These are phyloP conservation scores for Cladosporium sp. DNA, from an alignment of 2,329 filamentous ascomycete genomes.

Conservation along the genomic window DNA sequence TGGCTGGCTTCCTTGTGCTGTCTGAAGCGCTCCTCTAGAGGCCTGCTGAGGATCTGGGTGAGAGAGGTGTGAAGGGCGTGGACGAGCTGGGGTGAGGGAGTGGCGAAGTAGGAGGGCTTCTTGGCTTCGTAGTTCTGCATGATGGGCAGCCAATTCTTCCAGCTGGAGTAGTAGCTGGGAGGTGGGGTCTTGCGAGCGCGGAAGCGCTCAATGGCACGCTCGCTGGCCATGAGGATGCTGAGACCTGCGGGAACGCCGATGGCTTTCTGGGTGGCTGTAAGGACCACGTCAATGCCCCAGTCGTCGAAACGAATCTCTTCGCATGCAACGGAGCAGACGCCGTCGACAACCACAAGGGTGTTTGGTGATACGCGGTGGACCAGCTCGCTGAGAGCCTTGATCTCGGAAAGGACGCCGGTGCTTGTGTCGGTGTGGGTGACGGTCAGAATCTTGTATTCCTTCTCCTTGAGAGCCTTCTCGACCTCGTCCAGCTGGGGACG, in stretches of 20 bases:
- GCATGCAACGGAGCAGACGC: conserved; percentile 92
- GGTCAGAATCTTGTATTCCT: conserved; percentile 90
- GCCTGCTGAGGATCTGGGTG: conserved; percentile 75
- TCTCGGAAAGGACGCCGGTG: conserved; percentile 88
- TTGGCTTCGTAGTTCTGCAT: conserved; percentile 99
- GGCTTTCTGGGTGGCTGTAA: conserved; percentile 94
- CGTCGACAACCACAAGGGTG: conserved; percentile 88
- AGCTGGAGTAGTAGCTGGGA: conserved; percentile 86
- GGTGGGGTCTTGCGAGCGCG: conserved; percentile 77
- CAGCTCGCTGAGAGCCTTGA: conserved; percentile 76
- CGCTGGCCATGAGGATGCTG: conserved; percentile 91
- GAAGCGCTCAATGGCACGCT: conserved; percentile 75
- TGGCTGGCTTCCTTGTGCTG: conserved; percentile 75
- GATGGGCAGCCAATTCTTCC: conserved; percentile 96
- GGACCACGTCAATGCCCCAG: conserved; percentile 86
- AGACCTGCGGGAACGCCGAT: conserved; percentile 93
- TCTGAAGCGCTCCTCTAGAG: conserved; percentile 77
- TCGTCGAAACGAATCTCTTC: conserved; percentile 96
- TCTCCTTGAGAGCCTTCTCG: conserved; percentile 81
- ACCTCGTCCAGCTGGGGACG: conserved; percentile 82
- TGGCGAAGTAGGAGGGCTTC: conserved; percentile 97
- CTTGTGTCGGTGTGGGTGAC: conserved; percentile 98
- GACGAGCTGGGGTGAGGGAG: conserved; percentile 88
- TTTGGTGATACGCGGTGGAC: conserved; percentile 84
- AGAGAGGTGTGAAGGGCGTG: conserved; percentile 88